Evolutionary conservation across 495 filamentous ascomycete genomes (phyloP).

Genomic region (Aspergillus ellipticus): DNA sequence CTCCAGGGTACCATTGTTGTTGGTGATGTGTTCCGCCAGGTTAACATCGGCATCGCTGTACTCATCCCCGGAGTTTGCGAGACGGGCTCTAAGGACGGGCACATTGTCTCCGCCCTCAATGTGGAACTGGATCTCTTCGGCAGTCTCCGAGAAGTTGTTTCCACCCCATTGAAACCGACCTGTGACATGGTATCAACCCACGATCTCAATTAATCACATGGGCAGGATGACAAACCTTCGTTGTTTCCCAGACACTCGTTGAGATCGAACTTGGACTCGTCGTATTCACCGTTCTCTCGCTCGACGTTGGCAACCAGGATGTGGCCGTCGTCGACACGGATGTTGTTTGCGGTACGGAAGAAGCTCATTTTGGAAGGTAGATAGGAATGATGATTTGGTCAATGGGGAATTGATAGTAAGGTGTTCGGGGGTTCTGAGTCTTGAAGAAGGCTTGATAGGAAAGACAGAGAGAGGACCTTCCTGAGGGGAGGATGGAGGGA

Average conservation of each 20-base stretch:
- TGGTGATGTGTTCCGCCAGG: conserved; percentile 39
- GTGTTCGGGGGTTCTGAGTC: background rate
- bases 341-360: conserved; percentile 33
- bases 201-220: background rate
- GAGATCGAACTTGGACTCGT: conserved; percentile 37
- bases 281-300: conserved; percentile 25
- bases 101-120: conserved; percentile 37
- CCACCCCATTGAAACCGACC: conserved; percentile 46
- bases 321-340: conserved; percentile 39
- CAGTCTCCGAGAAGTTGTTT: conserved; percentile 33
- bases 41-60: conserved; percentile 32
- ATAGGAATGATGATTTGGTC: background rate
- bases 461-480: background rate
- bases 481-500: background rate
- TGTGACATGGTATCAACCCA: conserved; percentile 13
- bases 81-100: conserved; percentile 36
- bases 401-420: background rate
- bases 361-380: conserved; percentile 37
- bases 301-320: conserved; percentile 35
- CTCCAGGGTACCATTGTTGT: conserved; percentile 32
- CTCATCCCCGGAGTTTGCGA: conserved; percentile 26
- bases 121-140: conserved; percentile 34
- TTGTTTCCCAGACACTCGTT: conserved; percentile 42
- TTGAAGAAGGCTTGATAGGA: background rate
- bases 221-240: conserved; percentile 29